Evolutionary conservation across 2,329 filamentous ascomycete species (phyloP), one percentile per base, ranked within the genome.

Genomic region (Remersonia thermophila): DNA sequence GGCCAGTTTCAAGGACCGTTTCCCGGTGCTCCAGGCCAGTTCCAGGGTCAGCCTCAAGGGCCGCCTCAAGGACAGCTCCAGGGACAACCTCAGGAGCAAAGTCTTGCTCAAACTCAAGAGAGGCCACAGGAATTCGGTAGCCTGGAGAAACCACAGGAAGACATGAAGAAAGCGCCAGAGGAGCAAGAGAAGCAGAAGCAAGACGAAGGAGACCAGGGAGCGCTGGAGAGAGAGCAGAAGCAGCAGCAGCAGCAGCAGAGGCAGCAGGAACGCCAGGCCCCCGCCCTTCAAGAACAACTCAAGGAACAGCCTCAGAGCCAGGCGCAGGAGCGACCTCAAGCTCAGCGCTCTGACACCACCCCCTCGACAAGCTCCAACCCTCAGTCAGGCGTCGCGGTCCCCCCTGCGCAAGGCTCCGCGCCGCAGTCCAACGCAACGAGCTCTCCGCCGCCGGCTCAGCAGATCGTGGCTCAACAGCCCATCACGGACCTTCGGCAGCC

Each of bases 401-500:
- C n/a, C n/a, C n/a, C n/a, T n/a, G n/a, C n/a, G n/a, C n/a, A n/a
- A n/a, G n/a, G 20, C 18, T 27, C 31, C 4, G 6, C 18, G 13
- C 20, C 20, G 20, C 20, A 23, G 20, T 23, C 20, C 9, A 9
- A 5, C 9, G 9, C 20, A 5, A 23, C 20, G 5, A 23, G 5
- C 20, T 23, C 20, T 23, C 20, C 20, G 5, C 20, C 20, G 20
- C 20, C 20, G 5, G 5, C 20, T 5, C 20, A 23, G 20, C 20
- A 5, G 13, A 3, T 23, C 13, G 6, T 30, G 3, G 5, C 29
- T 14, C 32, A 30, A 23, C 40, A 35, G 13, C 20, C 20, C 9
- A 9, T 23, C 9, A 23, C 20, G 20, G 40, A 38, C 5, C 23
- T 37, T 14, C 35, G 31, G n/a, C 43, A 41, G 17, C 41, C 41